Percentiles rank a stretch among this genome's conserved stretches.
These are phyloP conservation scores for Penicillium sp. DNA, from an alignment of 2,329 filamentous ascomycete species.

Conservation along the genomic window DNA sequence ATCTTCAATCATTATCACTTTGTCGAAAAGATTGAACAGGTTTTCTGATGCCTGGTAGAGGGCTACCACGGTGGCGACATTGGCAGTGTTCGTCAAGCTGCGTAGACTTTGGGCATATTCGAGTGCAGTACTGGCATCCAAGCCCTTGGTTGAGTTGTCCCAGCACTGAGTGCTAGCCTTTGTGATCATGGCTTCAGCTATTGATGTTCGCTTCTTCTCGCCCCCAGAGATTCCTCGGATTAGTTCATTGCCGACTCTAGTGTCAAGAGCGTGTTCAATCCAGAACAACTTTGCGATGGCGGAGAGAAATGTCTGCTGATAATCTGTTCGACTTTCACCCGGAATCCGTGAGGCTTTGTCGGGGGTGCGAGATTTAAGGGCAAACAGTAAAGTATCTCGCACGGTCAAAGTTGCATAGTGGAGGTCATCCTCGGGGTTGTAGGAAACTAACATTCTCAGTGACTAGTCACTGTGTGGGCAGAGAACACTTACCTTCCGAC, in stretches of 20 bases:
- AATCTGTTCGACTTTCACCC: constrained; percentile 62
- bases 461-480: background rate
- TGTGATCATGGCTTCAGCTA: constrained; percentile 74
- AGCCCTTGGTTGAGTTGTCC: constrained; percentile 73
- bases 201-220: constrained; percentile 77
- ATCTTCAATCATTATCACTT: constrained; percentile 66
- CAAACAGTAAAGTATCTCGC: constrained; percentile 72
- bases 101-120: constrained; percentile 71
- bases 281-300: constrained; percentile 72
- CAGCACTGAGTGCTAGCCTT: constrained; percentile 68
- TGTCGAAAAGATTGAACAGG: constrained; percentile 62
- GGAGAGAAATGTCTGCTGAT: constrained; percentile 62
- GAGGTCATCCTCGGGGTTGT: constrained; percentile 76
- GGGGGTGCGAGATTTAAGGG: constrained; percentile 68
- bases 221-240: constrained; percentile 71
- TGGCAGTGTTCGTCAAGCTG: constrained; percentile 63
- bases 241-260: constrained; percentile 74
- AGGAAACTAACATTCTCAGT: constrained; percentile 56
- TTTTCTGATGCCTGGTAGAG: constrained; percentile 67
- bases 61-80: constrained; percentile 65
- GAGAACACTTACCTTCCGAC: constrained; percentile 38
- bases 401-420: constrained; percentile 80
- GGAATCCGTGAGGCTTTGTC: constrained; percentile 61
- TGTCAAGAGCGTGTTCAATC: constrained; percentile 70
- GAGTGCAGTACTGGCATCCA: constrained; percentile 72